Evolutionary conservation across 2,329 filamentous ascomycete species (phyloP), one percentile per base, ranked within the genome.

Genomic region (Cercospora berteroae): DNA sequence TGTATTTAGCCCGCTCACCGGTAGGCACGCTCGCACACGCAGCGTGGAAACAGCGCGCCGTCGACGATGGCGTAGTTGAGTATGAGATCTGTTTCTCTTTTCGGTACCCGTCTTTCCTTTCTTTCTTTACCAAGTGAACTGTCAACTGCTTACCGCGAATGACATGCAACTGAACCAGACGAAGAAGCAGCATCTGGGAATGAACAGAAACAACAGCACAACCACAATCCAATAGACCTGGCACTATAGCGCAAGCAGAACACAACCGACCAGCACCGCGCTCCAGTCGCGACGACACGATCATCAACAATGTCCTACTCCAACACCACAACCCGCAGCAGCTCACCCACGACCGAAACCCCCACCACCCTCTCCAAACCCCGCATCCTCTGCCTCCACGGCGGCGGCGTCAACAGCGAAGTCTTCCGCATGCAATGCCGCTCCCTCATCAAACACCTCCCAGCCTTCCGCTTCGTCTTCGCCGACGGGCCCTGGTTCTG

Each of bases 331-430:
- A 48, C 58, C 20, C 58, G 52, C 58, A 27, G 33, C 58, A 44
- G 13, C 20, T 27, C 39, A n/a, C 36, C 58, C 20, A 25, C 20
- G 7, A 36, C 48, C 52, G 61, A 67, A 8, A 36, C 63, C n/a
- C 18, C 64, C 18, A 59, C 70, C 12, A 69, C 66, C 62, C 74
- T 74, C 64, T 64, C 71, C 52, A 66, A 71, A 48, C 90, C 90
- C 3, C 88, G 90, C 67, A 87, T 94, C 72, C 88, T 94, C 72
- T 93, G 90, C 79, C 87, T 94, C n/a, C 91, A 94, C 78, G 91
- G 91, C 76, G 91, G 90, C 73, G 91, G 91, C 68, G 88, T 89
- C 70, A 93, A 90, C 74, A 88, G 85, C n/a, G 76, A 83, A 48
- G 87, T 93, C 77, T 93, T 93, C 81, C 81, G 84, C 68, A 77